phyloP scores from a whole-genome alignment of 441 rosid species.

The Syzygium malaccense region DNA sequence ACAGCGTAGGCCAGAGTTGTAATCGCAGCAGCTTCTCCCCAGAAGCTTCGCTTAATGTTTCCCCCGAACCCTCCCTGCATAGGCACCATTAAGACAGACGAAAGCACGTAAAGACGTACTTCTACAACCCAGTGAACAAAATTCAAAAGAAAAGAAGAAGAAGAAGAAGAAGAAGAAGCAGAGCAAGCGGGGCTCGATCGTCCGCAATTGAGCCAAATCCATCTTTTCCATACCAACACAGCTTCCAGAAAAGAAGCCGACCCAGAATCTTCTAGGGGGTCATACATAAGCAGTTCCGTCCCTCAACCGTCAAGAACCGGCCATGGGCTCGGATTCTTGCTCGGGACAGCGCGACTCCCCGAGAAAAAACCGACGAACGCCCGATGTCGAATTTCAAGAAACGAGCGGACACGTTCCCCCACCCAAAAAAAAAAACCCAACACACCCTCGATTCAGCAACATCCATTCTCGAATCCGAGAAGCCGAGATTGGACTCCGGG shows the following conservation, averaged over 20 bases:
- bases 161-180: background rate
- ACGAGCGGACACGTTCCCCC: background rate
- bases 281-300: background rate
- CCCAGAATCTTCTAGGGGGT: background rate
- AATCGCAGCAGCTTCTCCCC: slow-evolving; percentile 40
- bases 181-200: background rate
- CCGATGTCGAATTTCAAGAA: background rate
- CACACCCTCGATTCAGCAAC: background rate
- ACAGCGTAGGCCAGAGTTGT: slow-evolving; percentile 72
- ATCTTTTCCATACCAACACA: background rate
- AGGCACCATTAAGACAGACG: background rate
- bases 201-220: background rate
- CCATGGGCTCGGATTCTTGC: background rate
- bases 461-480: background rate
- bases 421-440: background rate
- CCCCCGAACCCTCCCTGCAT: slow-evolving; percentile 13
- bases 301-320: background rate
- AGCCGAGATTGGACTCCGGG: background rate
- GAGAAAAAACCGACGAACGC: background rate
- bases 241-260: background rate
- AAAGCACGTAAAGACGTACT: background rate
- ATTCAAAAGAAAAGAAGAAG: background rate
- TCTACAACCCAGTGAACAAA: background rate
- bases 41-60: slow-evolving; percentile 28
- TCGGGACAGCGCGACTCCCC: background rate